Base-by-base conservation (phyloP, 2,329 filamentous ascomycete genomes). In the Alternaria consortialis region DNA sequence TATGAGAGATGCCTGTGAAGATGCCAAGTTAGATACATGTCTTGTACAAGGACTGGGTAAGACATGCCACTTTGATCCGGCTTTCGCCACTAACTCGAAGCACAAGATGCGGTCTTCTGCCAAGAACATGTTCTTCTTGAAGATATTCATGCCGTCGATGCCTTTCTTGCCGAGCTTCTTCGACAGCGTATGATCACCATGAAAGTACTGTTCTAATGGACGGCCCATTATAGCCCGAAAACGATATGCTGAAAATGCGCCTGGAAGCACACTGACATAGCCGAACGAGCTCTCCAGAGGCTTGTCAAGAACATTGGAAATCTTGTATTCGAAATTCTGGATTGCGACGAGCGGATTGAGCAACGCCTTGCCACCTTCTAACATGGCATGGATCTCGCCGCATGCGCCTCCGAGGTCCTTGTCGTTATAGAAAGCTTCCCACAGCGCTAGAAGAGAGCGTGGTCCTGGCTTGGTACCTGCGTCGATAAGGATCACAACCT, bases 91-190 rank as follows among this genome's bases (percentile, higher is more conserved):
- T 77, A 99, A 84, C 80, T 99, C 95, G 86, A 98, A 99, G 85
- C 95, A 99, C 53, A 99, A 87, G 84, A 99, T 99, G 88, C 95
- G 93, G 90, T 99, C 95, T 84, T 99, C 95, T 81, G 95, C 95
- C 88, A 99, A 94, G 87, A 98, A 99, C 95, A 99, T 98, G 88
- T 99, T 99, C 89, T 98, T 98, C 86, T 98, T 98, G 91, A 99
- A 98, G 80, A 99, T 98, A 83, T 98, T 98, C 95, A 98, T 98
- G 73, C 94, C 94, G 78, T 98, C 95, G 71, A 99, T 98, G 88
- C 95, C 95, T 87, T 99, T 99, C 84, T 97, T 97, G 72, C 94
- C 94, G 56, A 97, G 88, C 71, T 94, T 90, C 82, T 95, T 95
- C 59, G 95, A 97, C 32, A 98, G 87, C 1, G 95, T 98, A 82